Percentiles rank a stretch among this genome's conserved stretches.
These are phyloP conservation scores for Zymoseptoria crescenta DNA, from an alignment of 2,329 filamentous ascomycete species.

Conservation along the genomic window DNA sequence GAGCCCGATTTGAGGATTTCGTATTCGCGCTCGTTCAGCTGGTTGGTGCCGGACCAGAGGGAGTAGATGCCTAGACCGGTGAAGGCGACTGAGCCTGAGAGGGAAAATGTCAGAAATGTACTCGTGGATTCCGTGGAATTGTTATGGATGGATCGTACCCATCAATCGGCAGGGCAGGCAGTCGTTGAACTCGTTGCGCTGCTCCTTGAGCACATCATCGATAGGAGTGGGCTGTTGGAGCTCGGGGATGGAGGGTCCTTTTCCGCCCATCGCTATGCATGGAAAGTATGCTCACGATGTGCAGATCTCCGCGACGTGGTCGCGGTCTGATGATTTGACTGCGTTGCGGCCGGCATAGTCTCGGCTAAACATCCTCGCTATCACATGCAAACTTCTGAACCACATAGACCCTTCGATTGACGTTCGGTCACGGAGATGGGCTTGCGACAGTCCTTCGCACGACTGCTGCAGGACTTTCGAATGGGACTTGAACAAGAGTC, in stretches of 20 bases:
- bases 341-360: background rate
- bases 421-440: too few species aligned
- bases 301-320: background rate
- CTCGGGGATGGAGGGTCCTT: slow-evolving; percentile 3
- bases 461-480: too few species aligned
- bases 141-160: slow-evolving; percentile 16
- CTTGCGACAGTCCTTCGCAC: too few species aligned
- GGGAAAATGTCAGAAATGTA: background rate
- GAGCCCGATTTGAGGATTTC: slow-evolving; percentile 36
- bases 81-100: slow-evolving; percentile 37
- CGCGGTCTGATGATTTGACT: background rate
- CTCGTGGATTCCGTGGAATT: background rate
- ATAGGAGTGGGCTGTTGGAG: slow-evolving; percentile 15
- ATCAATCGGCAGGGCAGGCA: slow-evolving; percentile 28
- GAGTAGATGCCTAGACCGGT: slow-evolving; percentile 41
- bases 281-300: background rate
- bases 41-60: slow-evolving; percentile 39
- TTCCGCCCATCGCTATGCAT: background rate
- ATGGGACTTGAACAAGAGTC: too few species aligned
- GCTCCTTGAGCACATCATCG: slow-evolving; percentile 17
- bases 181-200: slow-evolving; percentile 24
- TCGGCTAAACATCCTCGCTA: background rate
- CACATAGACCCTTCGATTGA: background rate
- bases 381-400: background rate
- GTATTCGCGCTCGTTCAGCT: slow-evolving; percentile 35